Evolutionary conservation across 2,329 filamentous ascomycete species (phyloP), one percentile per base, ranked within the genome.

Genomic region (Huntiella omanensis): DNA sequence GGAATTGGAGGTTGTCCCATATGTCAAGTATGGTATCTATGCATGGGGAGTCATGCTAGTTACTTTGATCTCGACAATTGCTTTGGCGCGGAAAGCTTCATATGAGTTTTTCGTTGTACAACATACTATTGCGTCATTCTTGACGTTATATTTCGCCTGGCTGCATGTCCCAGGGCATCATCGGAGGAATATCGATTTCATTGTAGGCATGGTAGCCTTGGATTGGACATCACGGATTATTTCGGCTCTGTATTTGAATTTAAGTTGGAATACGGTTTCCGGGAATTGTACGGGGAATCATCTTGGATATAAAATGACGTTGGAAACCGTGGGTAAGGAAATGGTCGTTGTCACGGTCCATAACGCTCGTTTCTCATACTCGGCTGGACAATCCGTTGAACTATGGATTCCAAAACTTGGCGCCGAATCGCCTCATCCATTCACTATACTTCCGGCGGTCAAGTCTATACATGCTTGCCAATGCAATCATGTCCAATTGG

Each of bases 101-200:
- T 83, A 83, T 56, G 80, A 84, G 60, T 51, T 82, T 0, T 84
- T 83, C 55, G 70, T 83, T 12, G 53, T 75, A 2, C 80, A 84
- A 58, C 80, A 84, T 55, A 62, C 83, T 15, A 57, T 73, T 15
- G 71, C 74, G 3, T 76, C 76, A 48, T 65, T 71, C 33, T 55
- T 77, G 15, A 71, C 83, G 54, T 61, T 82, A 33, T 79, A 71
- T 61, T 62, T 80, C 36, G 58, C 82, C n/a, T 74, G 77, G 53
- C 60, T 69, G 32, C 79, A 84, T 56, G 68, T 80, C 4, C 78
- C 79, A 0, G 55, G 55, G 4, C 68, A 71, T 43, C 70, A 77
- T 5, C 65, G 63, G 22, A 73, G 73, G 55, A 75, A 78, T 47
- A 60, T 83, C 34, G 83, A 77, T 75, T 71, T 80, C 52, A 67